Evolutionary conservation across 1,139 yeast genomes (phyloP).

Genomic region (Spathaspora sp.): DNA sequence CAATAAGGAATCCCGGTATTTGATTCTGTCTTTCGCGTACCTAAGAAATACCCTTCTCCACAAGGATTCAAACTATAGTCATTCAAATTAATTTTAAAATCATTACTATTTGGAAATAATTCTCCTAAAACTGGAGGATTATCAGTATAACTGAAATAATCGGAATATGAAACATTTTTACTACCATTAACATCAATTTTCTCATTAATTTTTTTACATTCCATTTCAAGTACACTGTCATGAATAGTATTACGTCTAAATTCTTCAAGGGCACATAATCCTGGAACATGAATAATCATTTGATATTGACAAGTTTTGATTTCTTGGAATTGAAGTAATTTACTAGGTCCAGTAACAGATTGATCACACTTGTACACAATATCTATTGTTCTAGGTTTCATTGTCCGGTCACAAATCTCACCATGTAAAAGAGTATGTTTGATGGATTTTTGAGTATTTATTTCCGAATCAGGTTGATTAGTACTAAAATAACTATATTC

Average conservation of each 20-base stretch:
- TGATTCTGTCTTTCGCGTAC: slow-evolving; percentile 18
- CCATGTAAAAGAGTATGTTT: slow-evolving; percentile 62
- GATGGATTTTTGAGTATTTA: slow-evolving; percentile 32
- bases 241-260: slow-evolving; percentile 42
- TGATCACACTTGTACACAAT: slow-evolving; percentile 69
- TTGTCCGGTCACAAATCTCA: slow-evolving; percentile 70
- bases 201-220: slow-evolving; percentile 37
- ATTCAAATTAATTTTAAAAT: slow-evolving; percentile 25
- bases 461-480: slow-evolving; percentile 8
- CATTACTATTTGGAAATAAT: slow-evolving; percentile 21
- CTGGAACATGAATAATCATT: slow-evolving; percentile 57
- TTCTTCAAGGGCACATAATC: slow-evolving; percentile 54
- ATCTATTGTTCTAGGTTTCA: slow-evolving; percentile 58
- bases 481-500: slow-evolving; percentile 15
- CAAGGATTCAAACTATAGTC: slow-evolving; percentile 27
- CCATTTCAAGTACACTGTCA: slow-evolving; percentile 38
- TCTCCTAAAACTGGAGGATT: slow-evolving; percentile 7
- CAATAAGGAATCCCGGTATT: slow-evolving; percentile 17
- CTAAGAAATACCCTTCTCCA: slow-evolving; percentile 35
- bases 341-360: slow-evolving; percentile 27
- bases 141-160: slow-evolving; percentile 12
- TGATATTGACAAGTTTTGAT: slow-evolving; percentile 71
- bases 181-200: slow-evolving; percentile 15
- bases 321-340: slow-evolving; percentile 53
- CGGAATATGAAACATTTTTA: slow-evolving; percentile 9